A percentile compares a stretch with the other conserved stretches of the same genome.
Conservation (phyloP, 768 basidiomycete species). For the Xerocomellus dryophilus region DNA sequence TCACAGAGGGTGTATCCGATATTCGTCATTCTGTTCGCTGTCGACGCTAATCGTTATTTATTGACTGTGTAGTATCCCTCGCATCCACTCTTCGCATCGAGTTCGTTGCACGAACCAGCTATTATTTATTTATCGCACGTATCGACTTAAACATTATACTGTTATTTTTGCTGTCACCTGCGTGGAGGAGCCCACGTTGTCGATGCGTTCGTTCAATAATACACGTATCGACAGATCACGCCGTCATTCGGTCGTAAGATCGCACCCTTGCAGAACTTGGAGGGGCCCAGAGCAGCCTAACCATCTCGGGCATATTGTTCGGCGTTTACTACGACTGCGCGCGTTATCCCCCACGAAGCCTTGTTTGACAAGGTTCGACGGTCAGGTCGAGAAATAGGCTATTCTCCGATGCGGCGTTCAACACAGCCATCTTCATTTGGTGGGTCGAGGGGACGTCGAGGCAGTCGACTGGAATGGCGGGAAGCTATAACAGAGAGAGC, state of each 20-base stretch:
- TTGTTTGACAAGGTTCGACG: not conserved
- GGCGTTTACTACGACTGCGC: conserved; percentile 15
- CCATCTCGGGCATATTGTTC: conserved; percentile 8
- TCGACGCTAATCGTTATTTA: conserved; percentile 12
- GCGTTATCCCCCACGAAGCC: conserved; percentile 14
- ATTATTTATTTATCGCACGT: conserved; percentile 21
- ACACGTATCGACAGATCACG: not conserved
- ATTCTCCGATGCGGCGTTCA: conserved; percentile 11
- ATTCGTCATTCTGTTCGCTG: not conserved
- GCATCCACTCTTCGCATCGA: conserved; percentile 18
- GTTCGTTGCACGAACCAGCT: conserved; percentile 1
- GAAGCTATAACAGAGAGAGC: not conserved
- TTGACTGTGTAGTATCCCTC: conserved; percentile 16
- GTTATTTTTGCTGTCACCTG: conserved; percentile 7
- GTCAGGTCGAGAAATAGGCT: conserved; percentile 9
- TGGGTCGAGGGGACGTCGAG: conserved; percentile 5
- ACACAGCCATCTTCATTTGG: conserved; percentile 21
- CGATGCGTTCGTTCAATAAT: conserved; percentile 1
- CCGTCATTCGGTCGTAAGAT: conserved; percentile 1
- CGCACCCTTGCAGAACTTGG: not conserved
- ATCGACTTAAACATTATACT: conserved; percentile 11
- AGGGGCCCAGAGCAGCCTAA: not conserved
- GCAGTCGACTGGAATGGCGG: conserved; percentile 9
- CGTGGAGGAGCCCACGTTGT: not conserved
- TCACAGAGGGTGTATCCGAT: conserved; percentile 17